Evolutionary conservation across 805 yeast genomes (phyloP), one percentile per base, ranked within the genome.

Genomic region (Crinitomyces ghanaensis): DNA sequence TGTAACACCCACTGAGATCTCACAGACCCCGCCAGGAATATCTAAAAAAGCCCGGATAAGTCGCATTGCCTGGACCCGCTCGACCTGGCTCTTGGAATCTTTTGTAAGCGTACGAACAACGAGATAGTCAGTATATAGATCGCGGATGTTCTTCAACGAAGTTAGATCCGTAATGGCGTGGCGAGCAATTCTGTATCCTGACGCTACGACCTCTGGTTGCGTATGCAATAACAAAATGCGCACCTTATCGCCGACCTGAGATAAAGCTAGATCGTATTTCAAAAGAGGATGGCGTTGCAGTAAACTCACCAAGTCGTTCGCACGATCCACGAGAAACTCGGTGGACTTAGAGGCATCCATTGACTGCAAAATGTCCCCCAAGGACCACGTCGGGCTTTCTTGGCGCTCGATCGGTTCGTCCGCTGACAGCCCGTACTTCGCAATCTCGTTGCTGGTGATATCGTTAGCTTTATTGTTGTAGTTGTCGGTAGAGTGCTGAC

Each of bases 11-110:
- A 69, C 62, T 0, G 76, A 65, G 12, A 80, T 48, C 43, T 64
- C 67, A 15, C 60, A 53, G 5, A 63, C 56, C 2, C 84, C 88
- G 50, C 51, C 59, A 2, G 63, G 65, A 2, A 73, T 59, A 25
- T 67, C 74, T 2, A 80, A 46, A 37, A 80, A 72, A 20, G 66
- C 60, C 19, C 95, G 63, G 0, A 84, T 57, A 17, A 84, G 58
- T 45, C 77, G 79, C 20, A 88, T 48, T 0, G 93, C 91, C 47
- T 85, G 84, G 30, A 74, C 77, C 39, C 85, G 68, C 46, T 86
- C 95, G 2, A 72, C 54, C 16, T 72, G 66, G 36, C 49, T 55
- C 2, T 71, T 53, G 23, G 65, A 58, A 15, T 74, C 77, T 32
- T 73, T 73, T 1, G 80, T 65, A 21, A 88, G 56, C 0, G 93